Evolutionary conservation across 345 rosid species (phyloP), one percentile per base, ranked within the genome.

Genomic region (Linum usitatissimum): DNA sequence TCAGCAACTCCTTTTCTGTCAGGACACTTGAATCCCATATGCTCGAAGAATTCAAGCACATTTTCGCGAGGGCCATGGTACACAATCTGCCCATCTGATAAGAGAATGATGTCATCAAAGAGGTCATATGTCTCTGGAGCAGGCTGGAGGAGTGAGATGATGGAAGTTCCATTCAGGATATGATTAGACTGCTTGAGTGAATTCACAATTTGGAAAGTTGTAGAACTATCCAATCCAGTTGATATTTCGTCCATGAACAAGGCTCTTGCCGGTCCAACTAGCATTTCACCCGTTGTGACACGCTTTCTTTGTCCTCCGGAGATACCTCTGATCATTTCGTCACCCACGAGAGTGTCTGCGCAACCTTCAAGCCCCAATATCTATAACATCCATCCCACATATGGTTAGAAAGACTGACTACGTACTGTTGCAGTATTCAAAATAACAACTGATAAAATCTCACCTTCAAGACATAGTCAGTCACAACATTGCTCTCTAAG

Each of bases 231-330:
- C 15, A 53, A 20, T 1, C 56, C 56, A 20, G 56, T 53, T 20
- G 56, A 53, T 53, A 53, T 53, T 20, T 53, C 56, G 56, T 53
- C 56, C 56, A 34, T 34, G 8, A 34, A 34, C 38, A 34, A 34
- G 38, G 38, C 38, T 7, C 38, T 34, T 34, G 38, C 56, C 6
- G 56, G 56, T 15, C 56, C 56, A 53, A 53, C 56, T 20, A 53
- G 56, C 56, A 53, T 53, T 20, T 53, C 56, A n/a, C 56, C 56
- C 15, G 56, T 53, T 20, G 56, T 53, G 18, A 53, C 56, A 20
- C 56, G 56, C 56, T 53, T 53, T 13, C 56, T 53, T 53, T 53
- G 56, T 13, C 56, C 56, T 53, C 56, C 56, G 2, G 56, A 53
- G 2, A 53, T 53, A 8, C 56, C 56, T 20, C 56, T 53, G 56